Conservation (phyloP, 148 eudicot species). For the Simmondsia chinensis region DNA sequence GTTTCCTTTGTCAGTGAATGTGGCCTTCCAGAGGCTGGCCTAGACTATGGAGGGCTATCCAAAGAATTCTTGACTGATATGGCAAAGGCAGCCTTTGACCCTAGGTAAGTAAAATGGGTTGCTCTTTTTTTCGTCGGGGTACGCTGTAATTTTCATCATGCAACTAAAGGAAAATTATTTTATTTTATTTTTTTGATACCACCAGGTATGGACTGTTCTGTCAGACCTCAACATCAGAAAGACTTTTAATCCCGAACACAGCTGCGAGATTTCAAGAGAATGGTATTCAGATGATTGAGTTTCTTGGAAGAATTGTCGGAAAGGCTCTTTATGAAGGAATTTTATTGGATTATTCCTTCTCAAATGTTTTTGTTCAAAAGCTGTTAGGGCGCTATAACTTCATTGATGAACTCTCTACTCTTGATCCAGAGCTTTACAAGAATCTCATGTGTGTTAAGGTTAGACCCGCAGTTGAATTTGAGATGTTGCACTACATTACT, state of each 20-base stretch:
- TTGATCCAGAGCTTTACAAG: constrained; percentile 90
- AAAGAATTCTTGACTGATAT: constrained; percentile 94
- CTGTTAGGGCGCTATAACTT: constrained; percentile 94
- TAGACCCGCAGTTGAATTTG: constrained; percentile 4
- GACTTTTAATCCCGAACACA: constrained; percentile 77
- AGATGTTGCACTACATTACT: neutral
- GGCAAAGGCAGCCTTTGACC: constrained; percentile 76
- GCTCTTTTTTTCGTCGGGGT: neutral
- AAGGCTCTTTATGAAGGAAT: constrained; percentile 95
- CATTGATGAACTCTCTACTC: constrained; percentile 87
- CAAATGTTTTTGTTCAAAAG: constrained; percentile 88
- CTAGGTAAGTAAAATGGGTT: constrained; percentile 48
- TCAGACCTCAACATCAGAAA: constrained; percentile 86
- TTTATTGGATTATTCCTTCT: constrained; percentile 84
- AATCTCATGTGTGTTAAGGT: constrained; percentile 97
- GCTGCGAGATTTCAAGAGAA: constrained; percentile 75
- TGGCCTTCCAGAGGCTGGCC: constrained; percentile 96
- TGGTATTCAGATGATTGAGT: constrained; percentile 91
- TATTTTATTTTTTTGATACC: constrained; percentile 13
- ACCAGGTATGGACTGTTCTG: constrained; percentile 84
- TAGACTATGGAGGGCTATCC: constrained; percentile 93
- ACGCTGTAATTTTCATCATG: neutral
- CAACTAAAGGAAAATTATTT: constrained; percentile 4
- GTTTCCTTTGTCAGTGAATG: constrained; percentile 95
- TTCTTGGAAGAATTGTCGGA: constrained; percentile 93